Conservation (phyloP, 2,329 filamentous ascomycete species). For the Incumbomyces delicatus region DNA sequence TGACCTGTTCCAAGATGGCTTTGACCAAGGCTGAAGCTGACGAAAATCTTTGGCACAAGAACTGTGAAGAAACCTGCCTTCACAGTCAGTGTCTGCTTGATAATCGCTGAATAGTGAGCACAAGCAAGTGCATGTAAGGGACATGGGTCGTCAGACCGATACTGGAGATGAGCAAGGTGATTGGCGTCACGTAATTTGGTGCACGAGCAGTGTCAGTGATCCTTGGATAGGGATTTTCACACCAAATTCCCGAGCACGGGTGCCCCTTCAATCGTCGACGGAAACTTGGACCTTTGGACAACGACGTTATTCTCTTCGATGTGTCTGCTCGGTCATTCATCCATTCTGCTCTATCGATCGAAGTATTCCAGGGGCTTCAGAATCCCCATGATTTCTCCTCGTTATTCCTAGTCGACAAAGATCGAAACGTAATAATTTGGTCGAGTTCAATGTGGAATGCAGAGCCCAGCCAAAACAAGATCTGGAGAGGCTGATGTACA, state of each 20-base stretch:
- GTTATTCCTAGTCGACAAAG: neutral
- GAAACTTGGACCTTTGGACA: no score
- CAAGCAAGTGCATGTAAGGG: neutral
- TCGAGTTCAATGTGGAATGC: no score
- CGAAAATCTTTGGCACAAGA: neutral
- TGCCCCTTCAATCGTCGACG: neutral
- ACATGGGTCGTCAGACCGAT: neutral
- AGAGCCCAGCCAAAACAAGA: no score
- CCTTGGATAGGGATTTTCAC: neutral
- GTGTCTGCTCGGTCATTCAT: no score
- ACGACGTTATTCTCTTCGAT: neutral
- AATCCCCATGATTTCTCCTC: no score
- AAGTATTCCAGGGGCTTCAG: no score
- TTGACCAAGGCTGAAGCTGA: neutral
- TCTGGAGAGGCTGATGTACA: no score
- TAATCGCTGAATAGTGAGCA: neutral
- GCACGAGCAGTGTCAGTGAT: conserved; percentile 2
- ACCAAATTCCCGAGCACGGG: conserved; percentile 4
- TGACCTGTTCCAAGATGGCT: conserved; percentile 10
- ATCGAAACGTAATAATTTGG: neutral
- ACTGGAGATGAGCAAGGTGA: neutral
- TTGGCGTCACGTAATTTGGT: neutral
- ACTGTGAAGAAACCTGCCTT: neutral
- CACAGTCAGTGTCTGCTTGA: neutral
- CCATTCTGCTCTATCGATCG: neutral